These are phyloP conservation scores for Raphanus raphanistrum DNA, from an alignment of 345 rosid species.

Conservation along the genomic window DNA sequence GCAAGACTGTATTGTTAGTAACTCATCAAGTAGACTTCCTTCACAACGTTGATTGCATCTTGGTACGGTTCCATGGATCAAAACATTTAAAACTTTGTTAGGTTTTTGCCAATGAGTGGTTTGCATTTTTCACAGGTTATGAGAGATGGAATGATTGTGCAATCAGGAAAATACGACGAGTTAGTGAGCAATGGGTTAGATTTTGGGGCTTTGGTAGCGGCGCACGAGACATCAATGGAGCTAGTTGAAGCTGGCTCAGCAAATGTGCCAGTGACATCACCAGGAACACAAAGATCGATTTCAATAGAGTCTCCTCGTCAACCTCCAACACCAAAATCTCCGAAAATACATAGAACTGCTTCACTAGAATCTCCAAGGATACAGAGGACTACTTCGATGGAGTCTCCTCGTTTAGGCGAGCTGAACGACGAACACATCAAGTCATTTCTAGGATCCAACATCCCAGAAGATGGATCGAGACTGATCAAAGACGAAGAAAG, in stretches of 20 bases:
- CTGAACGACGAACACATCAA: slow-evolving; percentile 47
- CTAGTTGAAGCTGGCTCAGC: slow-evolving; percentile 60
- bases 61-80: slow-evolving; percentile 40
- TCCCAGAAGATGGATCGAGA: slow-evolving; percentile 61
- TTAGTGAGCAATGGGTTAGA: slow-evolving; percentile 60
- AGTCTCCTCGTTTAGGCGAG: slow-evolving; percentile 44
- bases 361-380: slow-evolving; percentile 35
- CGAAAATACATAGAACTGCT: slow-evolving; percentile 31
- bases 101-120: slow-evolving; percentile 1
- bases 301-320: slow-evolving; percentile 29
- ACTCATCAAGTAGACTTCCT: slow-evolving; percentile 98
- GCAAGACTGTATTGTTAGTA: slow-evolving; percentile 75
- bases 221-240: slow-evolving; percentile 89
- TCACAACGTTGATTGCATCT: slow-evolving; percentile 77
- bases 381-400: slow-evolving; percentile 33
- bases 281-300: slow-evolving; percentile 26
- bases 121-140: slow-evolving; percentile 61
- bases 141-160: slow-evolving; percentile 92
- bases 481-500: slow-evolving; percentile 90
- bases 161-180: slow-evolving; percentile 75
- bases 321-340: slow-evolving; percentile 37
- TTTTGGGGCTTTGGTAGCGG: slow-evolving; percentile 74
- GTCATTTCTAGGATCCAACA: slow-evolving; percentile 46
- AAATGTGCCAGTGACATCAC: slow-evolving; percentile 42
- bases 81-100: background rate